Evolutionary conservation across 805 yeast genomes (phyloP), one percentile per base, ranked within the genome.

Genomic region (Ogataea thermomethanolica): DNA sequence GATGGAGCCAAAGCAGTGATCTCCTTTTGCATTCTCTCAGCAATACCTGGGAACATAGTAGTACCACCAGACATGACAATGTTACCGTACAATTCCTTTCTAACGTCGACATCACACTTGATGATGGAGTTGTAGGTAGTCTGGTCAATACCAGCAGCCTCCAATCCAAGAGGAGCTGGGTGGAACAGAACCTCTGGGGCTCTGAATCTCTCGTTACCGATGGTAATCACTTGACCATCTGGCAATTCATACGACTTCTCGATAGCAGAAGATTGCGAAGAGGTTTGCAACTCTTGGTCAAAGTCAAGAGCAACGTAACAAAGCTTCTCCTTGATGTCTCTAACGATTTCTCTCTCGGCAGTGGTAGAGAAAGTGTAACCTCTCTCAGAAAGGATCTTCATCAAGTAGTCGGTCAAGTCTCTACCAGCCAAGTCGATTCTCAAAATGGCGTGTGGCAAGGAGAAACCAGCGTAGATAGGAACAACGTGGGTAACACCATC

Each of bases 31-130:
- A 93, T 88, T 81, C 99, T 91, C 81, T 93, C 98, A 72, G 97
- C 97, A 71, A 93, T 90, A 78, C 99, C 99, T 74, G 97, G 97
- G 96, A 89, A 93, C 98, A 93, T 89, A 60, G 99, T 93, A 63
- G 98, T 90, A 85, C 99, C 99, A 81, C 99, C 99, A 58, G 98
- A 90, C 93, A 93, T 84, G 69, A 93, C 99, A 66, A 93, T 93
- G 84, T 93, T 93, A 75, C 95, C 95, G 79, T 93, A 93, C 71
- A 93, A 81, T 73, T 91, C 98, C 79, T 87, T 91, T 76, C 99
- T 87, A 59, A 93, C 96, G 75, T 93, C 99, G 61, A 93, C 84
- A 75, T 93, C 99, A 78, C 97, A 90, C 88, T 90, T 91, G 81
- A 84, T 87, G 77, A 93, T 93, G 49, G 93, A 84, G 80, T 83